A percentile compares a stretch with the other conserved stretches of the same genome.
Conservation (phyloP, 208 protist species). For the Trypanosoma cruzi region DNA sequence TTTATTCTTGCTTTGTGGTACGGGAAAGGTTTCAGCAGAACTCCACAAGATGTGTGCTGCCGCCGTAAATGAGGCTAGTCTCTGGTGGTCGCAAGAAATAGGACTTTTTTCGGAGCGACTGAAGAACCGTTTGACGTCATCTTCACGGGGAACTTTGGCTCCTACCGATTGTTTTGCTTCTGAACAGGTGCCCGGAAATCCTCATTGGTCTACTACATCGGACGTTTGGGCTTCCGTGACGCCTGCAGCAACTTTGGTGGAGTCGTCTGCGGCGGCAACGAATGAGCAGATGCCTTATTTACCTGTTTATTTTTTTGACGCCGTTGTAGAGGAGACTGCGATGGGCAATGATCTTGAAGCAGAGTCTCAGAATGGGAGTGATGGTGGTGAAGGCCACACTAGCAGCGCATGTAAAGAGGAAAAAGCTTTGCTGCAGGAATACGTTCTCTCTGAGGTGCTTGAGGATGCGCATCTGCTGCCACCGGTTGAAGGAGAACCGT, state of each 20-base stretch:
- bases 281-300: neutral
- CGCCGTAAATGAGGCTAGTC: conserved; percentile 42
- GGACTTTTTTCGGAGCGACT: neutral
- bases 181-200: neutral
- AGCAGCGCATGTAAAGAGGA: conserved; percentile 19
- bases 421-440: conserved; percentile 64
- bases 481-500: conserved; percentile 63
- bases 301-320: conserved; percentile 20
- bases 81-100: conserved; percentile 47
- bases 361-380: neutral
- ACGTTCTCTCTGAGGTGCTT: conserved; percentile 58
- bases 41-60: conserved; percentile 47
- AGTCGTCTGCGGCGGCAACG: too few species aligned
- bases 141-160: neutral
- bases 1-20: conserved; percentile 64
- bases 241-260: neutral
- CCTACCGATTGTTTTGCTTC: neutral
- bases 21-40: conserved; percentile 45
- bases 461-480: conserved; percentile 61
- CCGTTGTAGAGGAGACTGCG: conserved; percentile 4
- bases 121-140: neutral
- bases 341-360: neutral
- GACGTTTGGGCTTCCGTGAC: neutral
- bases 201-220: neutral
- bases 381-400: neutral